Evolutionary conservation across 345 rosid species (phyloP).

Genomic region (Lepidium sativum): DNA sequence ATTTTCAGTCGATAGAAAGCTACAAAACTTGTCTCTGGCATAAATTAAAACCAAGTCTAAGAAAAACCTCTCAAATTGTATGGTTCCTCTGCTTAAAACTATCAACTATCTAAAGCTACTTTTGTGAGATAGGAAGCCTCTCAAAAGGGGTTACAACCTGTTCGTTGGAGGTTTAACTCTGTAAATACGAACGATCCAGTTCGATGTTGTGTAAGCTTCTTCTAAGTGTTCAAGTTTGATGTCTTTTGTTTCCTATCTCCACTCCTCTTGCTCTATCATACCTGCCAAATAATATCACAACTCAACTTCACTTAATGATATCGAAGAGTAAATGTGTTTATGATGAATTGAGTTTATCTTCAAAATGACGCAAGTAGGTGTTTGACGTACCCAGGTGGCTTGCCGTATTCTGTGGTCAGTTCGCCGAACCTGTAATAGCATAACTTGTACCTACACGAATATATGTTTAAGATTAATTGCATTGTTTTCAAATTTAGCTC

Average conservation of each 20-base stretch:
- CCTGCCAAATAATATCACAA: constrained; percentile 34
- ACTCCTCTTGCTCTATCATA: constrained; percentile 97
- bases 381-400: constrained; percentile 78
- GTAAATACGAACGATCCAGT: constrained; percentile 97
- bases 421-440: constrained; percentile 96
- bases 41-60: not conserved
- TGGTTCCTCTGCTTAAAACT: constrained; percentile 7
- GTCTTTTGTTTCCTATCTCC: constrained; percentile 94
- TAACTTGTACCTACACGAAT: constrained; percentile 71
- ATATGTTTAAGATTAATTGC: constrained; percentile 1
- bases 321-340: not conserved
- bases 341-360: not conserved
- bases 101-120: constrained; percentile 18
- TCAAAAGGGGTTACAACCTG: constrained; percentile 52
- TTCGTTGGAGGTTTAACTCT: constrained; percentile 93
- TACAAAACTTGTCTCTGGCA: constrained; percentile 3
- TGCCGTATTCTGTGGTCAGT: constrained; percentile 84
- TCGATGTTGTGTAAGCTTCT: constrained; percentile 95
- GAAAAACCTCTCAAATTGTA: constrained; percentile 12
- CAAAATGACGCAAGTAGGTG: not conserved
- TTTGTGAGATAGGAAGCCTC: not conserved
- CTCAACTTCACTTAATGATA: not conserved
- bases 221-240: constrained; percentile 84
- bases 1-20: not conserved
- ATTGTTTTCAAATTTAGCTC: not conserved